Base-by-base conservation (phyloP, 169 alveolate genomes). In the Eimeria zaria region DNA sequence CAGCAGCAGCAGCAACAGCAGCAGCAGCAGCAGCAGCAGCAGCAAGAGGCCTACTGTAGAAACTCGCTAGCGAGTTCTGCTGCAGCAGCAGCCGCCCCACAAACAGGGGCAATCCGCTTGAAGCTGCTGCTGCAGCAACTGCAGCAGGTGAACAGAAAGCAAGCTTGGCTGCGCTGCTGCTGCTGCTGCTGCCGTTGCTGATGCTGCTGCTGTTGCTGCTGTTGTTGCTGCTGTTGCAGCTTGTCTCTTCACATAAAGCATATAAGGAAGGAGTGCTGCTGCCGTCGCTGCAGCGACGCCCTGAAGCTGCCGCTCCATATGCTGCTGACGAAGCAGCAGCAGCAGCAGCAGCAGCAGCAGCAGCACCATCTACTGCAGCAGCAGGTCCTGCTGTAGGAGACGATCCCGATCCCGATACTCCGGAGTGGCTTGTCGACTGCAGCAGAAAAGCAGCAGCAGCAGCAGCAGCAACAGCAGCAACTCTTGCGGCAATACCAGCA, bases 81-180 rank as follows among this genome's bases (percentile, higher is more conserved):
- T 80, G 89, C 89, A 80, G 89, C 89, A 80, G 89, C 89, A 80
- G 64, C 64, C 24, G 44, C 20, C 39, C 88, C 11, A 76, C 88
- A 39, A 62, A 7, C 33, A 76, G 60, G 27, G 88, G 88, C 88
- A 76, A 48, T 12, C 88, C 88, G 30, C 62, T 76, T 24, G 58
- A 39, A 41, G 88, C 58, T 24, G 88, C 88, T 36, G 88, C 88
- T 36, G 88, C 88, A 76, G 88, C 88, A 76, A 76, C 88, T 39
- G 88, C 88, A 33, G 88, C 88, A 76, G 88, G 62, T 8, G 88
- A 24, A 44, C 18, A 6, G 14, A 44, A 4, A 4, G 9, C 88
- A 76, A 71, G 81, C 48, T 71, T 58, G 8, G 67, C 67, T 58
- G 67, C 67, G 18, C 5, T 51, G 58, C 46, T 12, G 46, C 78